Evolutionary conservation across 441 rosid genomes (phyloP).

Genomic region (Biscutella laevigata): DNA sequence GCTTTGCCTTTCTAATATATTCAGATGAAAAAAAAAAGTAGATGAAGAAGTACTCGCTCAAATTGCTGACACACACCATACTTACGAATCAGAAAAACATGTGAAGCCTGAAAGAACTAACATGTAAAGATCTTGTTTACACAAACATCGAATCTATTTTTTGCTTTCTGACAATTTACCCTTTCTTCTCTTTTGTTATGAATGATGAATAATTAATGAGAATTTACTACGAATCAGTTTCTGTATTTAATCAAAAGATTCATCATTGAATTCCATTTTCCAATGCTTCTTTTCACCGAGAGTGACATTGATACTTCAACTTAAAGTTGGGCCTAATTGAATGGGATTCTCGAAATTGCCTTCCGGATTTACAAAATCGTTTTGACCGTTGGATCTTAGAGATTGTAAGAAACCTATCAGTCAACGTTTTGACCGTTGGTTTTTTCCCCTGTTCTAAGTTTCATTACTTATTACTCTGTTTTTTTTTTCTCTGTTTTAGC

Average conservation of each 20-base stretch:
- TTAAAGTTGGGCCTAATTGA: not conserved
- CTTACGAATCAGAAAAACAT: conserved; percentile 26
- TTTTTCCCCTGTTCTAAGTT: conserved; percentile 1
- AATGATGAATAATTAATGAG: not conserved
- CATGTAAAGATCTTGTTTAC: conserved; percentile 24
- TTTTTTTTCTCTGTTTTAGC: not conserved
- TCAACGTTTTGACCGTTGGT: too few relatives aligned
- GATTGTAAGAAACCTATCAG: conserved; percentile 16
- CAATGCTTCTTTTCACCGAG: too few relatives aligned
- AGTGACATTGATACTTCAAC: too few relatives aligned
- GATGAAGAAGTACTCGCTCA: conserved; percentile 15
- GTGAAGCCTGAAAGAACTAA: conserved; percentile 22
- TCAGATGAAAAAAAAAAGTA: too few relatives aligned
- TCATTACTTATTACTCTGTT: conserved; percentile 16
- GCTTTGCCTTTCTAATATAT: too few relatives aligned
- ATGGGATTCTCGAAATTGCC: not conserved
- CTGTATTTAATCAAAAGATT: too few relatives aligned
- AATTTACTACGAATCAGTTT: not conserved
- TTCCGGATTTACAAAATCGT: too few relatives aligned
- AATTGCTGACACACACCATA: conserved; percentile 23
- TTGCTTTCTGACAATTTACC: conserved; percentile 24
- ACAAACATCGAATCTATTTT: conserved; percentile 17
- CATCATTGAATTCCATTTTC: too few relatives aligned
- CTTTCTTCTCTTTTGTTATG: conserved; percentile 7
- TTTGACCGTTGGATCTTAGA: conserved; percentile 12